Base-by-base conservation (phyloP, 2,329 filamentous ascomycete genomes). In the Fusarium chlamydosporum region DNA sequence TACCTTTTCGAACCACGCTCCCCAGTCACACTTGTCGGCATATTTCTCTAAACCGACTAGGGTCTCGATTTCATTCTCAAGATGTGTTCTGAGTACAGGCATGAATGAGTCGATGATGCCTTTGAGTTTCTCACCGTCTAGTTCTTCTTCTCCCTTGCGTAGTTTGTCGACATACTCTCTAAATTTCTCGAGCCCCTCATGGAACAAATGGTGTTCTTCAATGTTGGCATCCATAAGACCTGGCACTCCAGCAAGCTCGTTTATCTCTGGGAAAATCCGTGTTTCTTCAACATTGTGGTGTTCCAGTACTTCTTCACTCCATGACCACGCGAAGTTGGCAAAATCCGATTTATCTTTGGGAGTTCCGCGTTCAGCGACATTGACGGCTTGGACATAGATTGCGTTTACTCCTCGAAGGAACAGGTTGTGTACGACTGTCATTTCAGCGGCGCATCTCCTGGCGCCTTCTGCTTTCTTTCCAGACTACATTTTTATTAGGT, bases 211-310 rank as follows among this genome's bases (percentile, higher is more conserved):
- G 61, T 83, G 82, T 53, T 84, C 81, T 18, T 77, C 76, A 4
- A 83, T 72, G 62, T 81, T 83, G 43, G 59, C 69, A 15, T 80
- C 79, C 80, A 83, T 82, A 26, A 82, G 61, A 1, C 78, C 79
- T 38, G 72, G 67, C 12, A 78, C 75, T 0, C 77, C 79, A 5
- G 76, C 63, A 23, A 79, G 55, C 35, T 71, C 59, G 60, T 82
- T 78, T 12, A 83, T 74, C 4, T 72, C 70, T 0, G 80, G 79
- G 62, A 84, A 83, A 40, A 82, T 73, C 26, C 65, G 37, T 3
- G 61, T 66, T 52, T 84, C 82, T 61, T 84, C 82, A 0, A 65
- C 55, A 1, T 74, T 54, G 60, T 84, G 81, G 61, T 84, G 82
- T 13, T 77, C 67, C 34, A 78, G 63, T 3, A 83, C 31, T 16